Conservation (phyloP, 495 filamentous ascomycete genomes). For the Glutinoglossum americanum region DNA sequence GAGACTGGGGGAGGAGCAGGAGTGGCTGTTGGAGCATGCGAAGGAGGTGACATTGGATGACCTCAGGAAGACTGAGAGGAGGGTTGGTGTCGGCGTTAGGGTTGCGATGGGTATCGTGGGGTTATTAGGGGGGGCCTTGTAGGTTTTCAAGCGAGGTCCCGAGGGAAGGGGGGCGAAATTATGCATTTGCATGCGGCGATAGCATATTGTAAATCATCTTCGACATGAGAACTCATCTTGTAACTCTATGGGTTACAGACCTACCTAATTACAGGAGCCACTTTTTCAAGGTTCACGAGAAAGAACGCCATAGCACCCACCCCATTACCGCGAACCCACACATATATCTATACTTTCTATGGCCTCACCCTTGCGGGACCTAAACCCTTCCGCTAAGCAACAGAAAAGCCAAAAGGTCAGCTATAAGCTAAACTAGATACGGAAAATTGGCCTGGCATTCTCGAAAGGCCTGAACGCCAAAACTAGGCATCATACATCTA, state of each 20-base stretch:
- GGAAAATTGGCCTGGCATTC: no score
- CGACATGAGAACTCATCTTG: no score
- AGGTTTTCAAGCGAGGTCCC: neutral
- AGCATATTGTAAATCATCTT: no score
- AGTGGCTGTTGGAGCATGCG: conserved; percentile 55
- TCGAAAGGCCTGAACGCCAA: no score
- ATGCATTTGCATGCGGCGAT: no score
- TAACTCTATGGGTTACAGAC: no score
- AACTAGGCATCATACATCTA: neutral
- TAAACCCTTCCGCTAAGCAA: neutral
- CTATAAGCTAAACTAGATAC: no score
- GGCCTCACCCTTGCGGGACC: neutral
- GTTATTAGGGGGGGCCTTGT: conserved; percentile 22
- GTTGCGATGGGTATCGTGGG: conserved; percentile 67
- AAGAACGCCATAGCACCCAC: neutral
- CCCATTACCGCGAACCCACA: neutral
- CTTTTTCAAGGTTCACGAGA: no score
- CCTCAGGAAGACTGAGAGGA: conserved; percentile 55
- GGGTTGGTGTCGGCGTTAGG: conserved; percentile 66
- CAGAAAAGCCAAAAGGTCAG: no score
- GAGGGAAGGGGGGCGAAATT: no score
- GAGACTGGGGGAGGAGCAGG: conserved; percentile 53
- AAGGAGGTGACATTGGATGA: conserved; percentile 44
- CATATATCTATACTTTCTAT: neutral
- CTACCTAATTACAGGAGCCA: no score